Evolutionary conservation across 768 basidiomycete genomes (phyloP).

Genomic region (Tricholoma sp.): DNA sequence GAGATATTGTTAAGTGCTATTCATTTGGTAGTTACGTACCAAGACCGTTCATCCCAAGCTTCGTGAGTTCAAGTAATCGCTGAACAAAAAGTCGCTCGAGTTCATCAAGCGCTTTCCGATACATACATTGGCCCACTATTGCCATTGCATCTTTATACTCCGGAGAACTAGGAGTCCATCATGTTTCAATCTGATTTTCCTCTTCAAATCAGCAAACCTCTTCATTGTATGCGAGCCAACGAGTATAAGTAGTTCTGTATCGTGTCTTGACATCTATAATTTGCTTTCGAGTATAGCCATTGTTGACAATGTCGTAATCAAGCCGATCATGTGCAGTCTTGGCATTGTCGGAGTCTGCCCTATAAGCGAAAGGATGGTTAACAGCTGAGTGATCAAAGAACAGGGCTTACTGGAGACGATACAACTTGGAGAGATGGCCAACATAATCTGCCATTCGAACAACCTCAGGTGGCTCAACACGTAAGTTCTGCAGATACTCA

Average conservation of each 20-base stretch:
- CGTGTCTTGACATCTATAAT: conserved; percentile 18
- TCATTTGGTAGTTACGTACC: conserved; percentile 11
- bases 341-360: no score
- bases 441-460: conserved; percentile 28
- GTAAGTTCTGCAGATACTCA: no score
- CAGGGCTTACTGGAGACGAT: no score
- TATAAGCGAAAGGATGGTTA: no score
- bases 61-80: conserved; percentile 30
- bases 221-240: conserved; percentile 7
- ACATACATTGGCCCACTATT: conserved; percentile 15
- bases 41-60: conserved; percentile 21
- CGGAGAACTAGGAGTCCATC: conserved; percentile 19
- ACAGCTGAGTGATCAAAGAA: no score
- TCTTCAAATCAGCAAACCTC: conserved; percentile 20
- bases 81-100: conserved; percentile 29
- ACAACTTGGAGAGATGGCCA: conserved; percentile 20
- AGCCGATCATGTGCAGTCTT: no score
- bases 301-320: conserved; percentile 8
- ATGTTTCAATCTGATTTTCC: conserved; percentile 16
- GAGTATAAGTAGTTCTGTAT: conserved; percentile 15
- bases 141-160: conserved; percentile 20
- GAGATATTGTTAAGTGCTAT: no score
- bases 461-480: conserved; percentile 22
- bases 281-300: conserved; percentile 12
- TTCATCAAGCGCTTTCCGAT: conserved; percentile 24